These are phyloP conservation scores for Exophiala lecanii-corni DNA, from an alignment of 2,329 filamentous ascomycete species.

Conservation along the genomic window DNA sequence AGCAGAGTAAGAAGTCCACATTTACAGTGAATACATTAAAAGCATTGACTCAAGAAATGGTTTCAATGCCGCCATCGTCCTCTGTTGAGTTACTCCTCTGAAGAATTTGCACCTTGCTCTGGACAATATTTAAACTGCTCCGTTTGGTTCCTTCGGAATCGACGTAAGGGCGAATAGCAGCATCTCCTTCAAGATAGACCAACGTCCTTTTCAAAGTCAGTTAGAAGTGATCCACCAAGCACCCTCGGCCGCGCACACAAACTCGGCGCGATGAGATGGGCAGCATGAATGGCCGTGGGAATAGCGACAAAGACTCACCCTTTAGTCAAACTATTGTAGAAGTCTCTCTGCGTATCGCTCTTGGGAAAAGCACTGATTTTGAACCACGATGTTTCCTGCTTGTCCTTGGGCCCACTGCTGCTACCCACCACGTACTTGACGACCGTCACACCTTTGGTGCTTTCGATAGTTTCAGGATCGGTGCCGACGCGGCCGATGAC, in stretches of 20 bases:
- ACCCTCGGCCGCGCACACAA: too few species aligned
- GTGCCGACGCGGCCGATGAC: slow-evolving; percentile 80
- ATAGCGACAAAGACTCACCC: slow-evolving; percentile 59
- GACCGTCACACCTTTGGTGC: slow-evolving; percentile 67
- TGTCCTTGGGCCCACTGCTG: slow-evolving; percentile 61
- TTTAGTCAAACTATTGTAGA: slow-evolving; percentile 69
- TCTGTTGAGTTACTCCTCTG: slow-evolving; percentile 21
- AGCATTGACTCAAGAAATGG: too few species aligned
- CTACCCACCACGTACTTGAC: slow-evolving; percentile 74
- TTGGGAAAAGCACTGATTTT: slow-evolving; percentile 71
- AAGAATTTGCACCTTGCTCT: slow-evolving; percentile 59
- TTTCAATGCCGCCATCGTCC: too few species aligned
- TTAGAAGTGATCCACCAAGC: background rate
- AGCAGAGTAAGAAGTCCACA: too few species aligned
- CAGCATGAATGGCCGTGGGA: slow-evolving; percentile 9
- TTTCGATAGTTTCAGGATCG: slow-evolving; percentile 69
- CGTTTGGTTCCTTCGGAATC: slow-evolving; percentile 61
- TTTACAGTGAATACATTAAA: too few species aligned
- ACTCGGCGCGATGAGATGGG: too few species aligned
- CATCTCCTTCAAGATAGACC: slow-evolving; percentile 80
- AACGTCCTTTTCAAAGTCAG: slow-evolving; percentile 54
- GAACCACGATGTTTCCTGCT: slow-evolving; percentile 81
- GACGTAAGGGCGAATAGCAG: slow-evolving; percentile 61
- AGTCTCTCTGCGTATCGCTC: slow-evolving; percentile 56
- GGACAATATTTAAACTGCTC: slow-evolving; percentile 63